These are phyloP conservation scores for Cytospora piceicola DNA, from an alignment of 2,329 filamentous ascomycete genomes.

Conservation along the genomic window DNA sequence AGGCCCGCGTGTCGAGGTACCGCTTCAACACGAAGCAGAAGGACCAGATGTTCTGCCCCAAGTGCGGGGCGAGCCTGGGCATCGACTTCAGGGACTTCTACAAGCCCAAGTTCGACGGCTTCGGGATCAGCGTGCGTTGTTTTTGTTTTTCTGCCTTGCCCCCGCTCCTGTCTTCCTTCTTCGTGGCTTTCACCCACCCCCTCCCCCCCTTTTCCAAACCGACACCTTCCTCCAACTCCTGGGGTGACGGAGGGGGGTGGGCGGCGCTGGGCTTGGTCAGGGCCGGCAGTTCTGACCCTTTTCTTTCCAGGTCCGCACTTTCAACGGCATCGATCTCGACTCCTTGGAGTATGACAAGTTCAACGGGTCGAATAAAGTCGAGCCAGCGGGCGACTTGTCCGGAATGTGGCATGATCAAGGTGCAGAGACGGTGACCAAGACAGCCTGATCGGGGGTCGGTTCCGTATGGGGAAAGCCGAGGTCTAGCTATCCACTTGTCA, in stretches of 20 bases:
- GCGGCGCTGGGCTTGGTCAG: not conserved
- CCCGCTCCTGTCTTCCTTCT: not conserved
- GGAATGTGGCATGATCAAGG: constrained; percentile 38
- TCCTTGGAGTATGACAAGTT: constrained; percentile 42
- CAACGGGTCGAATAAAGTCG: constrained; percentile 43
- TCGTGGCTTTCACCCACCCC: not conserved
- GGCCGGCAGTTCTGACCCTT: not conserved
- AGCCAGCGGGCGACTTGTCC: constrained; percentile 44
- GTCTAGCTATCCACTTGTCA: not conserved
- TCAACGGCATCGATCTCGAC: constrained; percentile 48
- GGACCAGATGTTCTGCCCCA: constrained; percentile 54
- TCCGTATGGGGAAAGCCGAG: no score
- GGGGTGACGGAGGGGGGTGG: no score
- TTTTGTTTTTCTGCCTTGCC: not conserved
- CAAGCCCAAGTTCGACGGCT: constrained; percentile 37
- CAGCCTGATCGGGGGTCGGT: not conserved
- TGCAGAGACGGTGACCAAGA: constrained; percentile 22
- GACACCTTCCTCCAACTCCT: no score
- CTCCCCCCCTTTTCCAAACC: no score
- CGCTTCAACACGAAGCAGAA: constrained; percentile 53
- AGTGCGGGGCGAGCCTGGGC: constrained; percentile 51
- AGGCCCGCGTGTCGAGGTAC: constrained; percentile 42
- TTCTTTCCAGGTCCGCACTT: constrained; percentile 42
- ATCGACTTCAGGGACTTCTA: constrained; percentile 47
- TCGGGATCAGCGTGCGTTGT: constrained; percentile 50